A percentile compares a stretch with the other conserved stretches of the same genome.
These are phyloP conservation scores for Blastobotrys apis DNA, from an alignment of 1,139 yeast genomes.

Conservation along the genomic window DNA sequence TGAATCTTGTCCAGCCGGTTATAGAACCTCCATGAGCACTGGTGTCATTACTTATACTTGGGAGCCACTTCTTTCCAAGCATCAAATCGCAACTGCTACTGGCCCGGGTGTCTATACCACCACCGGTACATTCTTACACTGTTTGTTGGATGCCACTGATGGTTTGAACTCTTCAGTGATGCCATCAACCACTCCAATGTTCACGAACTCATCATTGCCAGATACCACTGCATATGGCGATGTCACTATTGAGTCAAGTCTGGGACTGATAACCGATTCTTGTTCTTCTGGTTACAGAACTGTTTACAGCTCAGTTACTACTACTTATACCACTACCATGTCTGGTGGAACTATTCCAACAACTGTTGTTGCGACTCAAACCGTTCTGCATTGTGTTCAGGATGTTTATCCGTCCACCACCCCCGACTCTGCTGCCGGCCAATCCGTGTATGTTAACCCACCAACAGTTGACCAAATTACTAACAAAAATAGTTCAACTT, in stretches of 20 bases:
- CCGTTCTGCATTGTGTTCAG: background rate
- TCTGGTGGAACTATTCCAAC: background rate
- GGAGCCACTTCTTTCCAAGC: background rate
- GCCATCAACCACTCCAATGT: background rate
- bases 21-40: background rate
- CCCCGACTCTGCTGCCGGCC: too few species aligned
- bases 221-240: background rate
- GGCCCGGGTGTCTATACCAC: background rate
- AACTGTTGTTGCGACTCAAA: background rate
- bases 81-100: background rate
- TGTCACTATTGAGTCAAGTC: background rate
- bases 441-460: too few species aligned
- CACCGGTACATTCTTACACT: background rate
- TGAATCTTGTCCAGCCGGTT: conserved; percentile 5
- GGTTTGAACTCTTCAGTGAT: background rate
- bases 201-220: background rate
- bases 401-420: too few species aligned
- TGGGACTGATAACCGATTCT: background rate
- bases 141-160: conserved; percentile 1
- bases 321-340: background rate
- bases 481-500: too few species aligned
- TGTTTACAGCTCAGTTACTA: background rate
- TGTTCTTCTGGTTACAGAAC: conserved; percentile 2
- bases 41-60: background rate
- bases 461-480: too few species aligned